Evolutionary conservation across 306 rosid genomes (phyloP).

Genomic region (Cucumis melo): DNA sequence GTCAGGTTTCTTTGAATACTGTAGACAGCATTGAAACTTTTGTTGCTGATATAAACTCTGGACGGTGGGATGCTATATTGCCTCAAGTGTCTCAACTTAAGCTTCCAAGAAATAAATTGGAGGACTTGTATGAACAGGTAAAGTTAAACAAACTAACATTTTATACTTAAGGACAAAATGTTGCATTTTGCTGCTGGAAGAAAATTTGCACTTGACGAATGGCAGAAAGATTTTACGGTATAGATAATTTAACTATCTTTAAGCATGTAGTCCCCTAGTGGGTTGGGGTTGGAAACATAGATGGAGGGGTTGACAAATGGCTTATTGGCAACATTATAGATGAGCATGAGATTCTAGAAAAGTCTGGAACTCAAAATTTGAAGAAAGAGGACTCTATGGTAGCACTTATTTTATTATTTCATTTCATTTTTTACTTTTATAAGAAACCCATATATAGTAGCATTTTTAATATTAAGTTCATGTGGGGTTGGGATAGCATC

Average conservation of each 20-base stretch:
- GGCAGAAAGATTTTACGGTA: not conserved
- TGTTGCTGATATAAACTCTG: slow-evolving; percentile 80
- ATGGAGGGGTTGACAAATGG: not conserved
- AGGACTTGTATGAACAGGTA: slow-evolving; percentile 98
- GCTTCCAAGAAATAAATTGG: slow-evolving; percentile 87
- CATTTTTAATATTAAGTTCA: not conserved
- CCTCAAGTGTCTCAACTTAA: slow-evolving; percentile 96
- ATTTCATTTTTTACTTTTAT: too few species aligned
- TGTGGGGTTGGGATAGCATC: not conserved
- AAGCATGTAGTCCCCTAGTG: not conserved
- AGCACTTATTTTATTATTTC: not conserved
- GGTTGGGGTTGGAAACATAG: not conserved
- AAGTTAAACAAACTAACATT: not conserved
- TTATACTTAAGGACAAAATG: not conserved
- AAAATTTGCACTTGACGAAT: not conserved
- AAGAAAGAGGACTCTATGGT: not conserved
- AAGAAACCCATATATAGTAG: not conserved
- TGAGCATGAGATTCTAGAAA: not conserved
- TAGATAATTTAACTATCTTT: not conserved
- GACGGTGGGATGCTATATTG: slow-evolving; percentile 92
- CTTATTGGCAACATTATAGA: not conserved
- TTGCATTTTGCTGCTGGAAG: not conserved
- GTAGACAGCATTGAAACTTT: slow-evolving; percentile 95
- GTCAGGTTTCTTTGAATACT: slow-evolving; percentile 92
- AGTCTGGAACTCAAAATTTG: not conserved